Evolutionary conservation across 192 early-diverging fungal species (phyloP), one percentile per base, ranked within the genome.

Genomic region (Backusella tarrabulga): DNA sequence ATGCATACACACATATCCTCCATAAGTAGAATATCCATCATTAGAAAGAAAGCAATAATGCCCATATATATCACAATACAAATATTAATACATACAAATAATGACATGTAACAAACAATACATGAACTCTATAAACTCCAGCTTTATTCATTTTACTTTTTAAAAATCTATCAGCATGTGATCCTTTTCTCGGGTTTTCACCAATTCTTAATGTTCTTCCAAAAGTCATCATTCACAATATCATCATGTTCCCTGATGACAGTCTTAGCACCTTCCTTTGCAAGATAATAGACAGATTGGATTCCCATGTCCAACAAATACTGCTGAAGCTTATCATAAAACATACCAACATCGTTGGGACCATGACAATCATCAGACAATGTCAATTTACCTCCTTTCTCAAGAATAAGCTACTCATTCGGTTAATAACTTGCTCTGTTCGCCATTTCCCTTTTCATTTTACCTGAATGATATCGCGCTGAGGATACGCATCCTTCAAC

Each of bases 361-460:
- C 96, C 96, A 78, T 99, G 98, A 60, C 92, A 92, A 83, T 99
- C 98, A 76, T 99, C 98, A 8, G 94, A 94, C 3, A 99, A 81
- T 3, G 95, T 97, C 52, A 97, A 89, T 26, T 87, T 87, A 11
- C 95, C 93, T 40, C 89, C 90, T 38, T 89, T 86, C 2, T 75
- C 50, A 4, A 87, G 21, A 15, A 93, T 93, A 81, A 93, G 91
- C 78, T 92, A 73, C 12, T 40, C 38, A 7, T 11, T 40, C 5
- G 11, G 8, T 40, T 12, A 40, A 40, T 40, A 40, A 40, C 38
- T 40, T 40, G 38, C 2, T 40, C 11, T 12, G 3, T 40, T 63
- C 56, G 14, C 21, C 34, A 19, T 38, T 40, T 54, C 35, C 6
- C 67, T 23, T 67, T 14, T 4, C 34, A 19, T 36, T 41, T 63